These are phyloP conservation scores for Sparassis latifolia DNA, from an alignment of 1,284 basidiomycete species.

Conservation along the genomic window DNA sequence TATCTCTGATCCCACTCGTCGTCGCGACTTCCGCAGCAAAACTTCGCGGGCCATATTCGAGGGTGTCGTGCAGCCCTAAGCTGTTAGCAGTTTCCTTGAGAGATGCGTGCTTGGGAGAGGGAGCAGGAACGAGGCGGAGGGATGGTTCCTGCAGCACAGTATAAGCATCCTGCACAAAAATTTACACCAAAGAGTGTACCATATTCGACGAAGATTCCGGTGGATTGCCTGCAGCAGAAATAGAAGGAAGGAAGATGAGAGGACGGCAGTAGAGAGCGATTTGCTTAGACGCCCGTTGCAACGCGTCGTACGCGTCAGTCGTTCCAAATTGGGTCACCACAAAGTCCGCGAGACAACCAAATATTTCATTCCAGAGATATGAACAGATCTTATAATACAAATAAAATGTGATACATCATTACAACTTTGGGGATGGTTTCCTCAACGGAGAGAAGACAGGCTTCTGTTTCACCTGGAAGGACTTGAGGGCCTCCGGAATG, in stretches of 20 bases:
- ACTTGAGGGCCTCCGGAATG: slow-evolving; percentile 17
- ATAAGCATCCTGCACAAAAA: no score
- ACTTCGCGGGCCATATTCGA: slow-evolving; percentile 70
- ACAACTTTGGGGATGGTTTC: slow-evolving; percentile 16
- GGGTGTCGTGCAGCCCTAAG: slow-evolving; percentile 74
- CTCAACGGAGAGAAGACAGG: slow-evolving; percentile 17
- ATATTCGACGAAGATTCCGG: no score
- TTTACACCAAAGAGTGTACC: no score
- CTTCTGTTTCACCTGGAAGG: slow-evolving; percentile 19
- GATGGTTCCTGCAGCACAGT: slow-evolving; percentile 46
- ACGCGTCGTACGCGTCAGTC: no score
- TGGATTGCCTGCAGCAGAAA: no score
- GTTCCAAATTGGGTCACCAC: no score
- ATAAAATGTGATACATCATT: neutral
- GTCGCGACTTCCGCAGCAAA: slow-evolving; percentile 65
- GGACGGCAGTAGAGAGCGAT: no score
- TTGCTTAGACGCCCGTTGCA: no score
- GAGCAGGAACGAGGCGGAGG: slow-evolving; percentile 58
- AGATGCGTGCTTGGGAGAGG: slow-evolving; percentile 53
- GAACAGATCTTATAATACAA: no score
- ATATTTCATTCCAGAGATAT: no score
- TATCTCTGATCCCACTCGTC: slow-evolving; percentile 46
- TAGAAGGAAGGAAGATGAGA: no score
- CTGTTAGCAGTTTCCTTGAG: slow-evolving; percentile 62
- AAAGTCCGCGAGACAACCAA: no score